phyloP scores from a whole-genome alignment of 306 rosid species.

The Cyamopsis tetragonoloba region DNA sequence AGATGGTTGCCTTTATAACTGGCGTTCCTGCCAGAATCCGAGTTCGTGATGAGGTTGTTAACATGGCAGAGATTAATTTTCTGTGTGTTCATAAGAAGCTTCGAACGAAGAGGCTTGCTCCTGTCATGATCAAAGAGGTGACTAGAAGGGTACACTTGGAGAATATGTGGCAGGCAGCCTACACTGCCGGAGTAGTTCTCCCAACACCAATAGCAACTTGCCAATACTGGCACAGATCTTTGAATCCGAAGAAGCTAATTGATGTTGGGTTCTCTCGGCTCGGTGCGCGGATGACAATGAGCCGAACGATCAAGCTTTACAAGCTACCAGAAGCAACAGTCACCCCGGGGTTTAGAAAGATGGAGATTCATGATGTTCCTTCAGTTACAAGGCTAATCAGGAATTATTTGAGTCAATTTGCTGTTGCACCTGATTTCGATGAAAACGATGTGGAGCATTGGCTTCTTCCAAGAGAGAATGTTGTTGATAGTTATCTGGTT shows the following conservation, averaged over 20 bases:
- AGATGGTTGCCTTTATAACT: conserved; percentile 89
- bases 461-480: conserved; percentile 84
- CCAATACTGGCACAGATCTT: conserved; percentile 96
- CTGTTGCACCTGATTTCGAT: conserved; percentile 82
- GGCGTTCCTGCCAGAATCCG: conserved; percentile 90
- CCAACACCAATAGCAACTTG: conserved; percentile 90
- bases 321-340: conserved; percentile 76
- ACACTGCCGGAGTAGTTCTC: conserved; percentile 93
- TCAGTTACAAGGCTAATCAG: conserved; percentile 83
- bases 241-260: conserved; percentile 90
- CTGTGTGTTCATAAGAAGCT: conserved; percentile 95
- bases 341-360: conserved; percentile 87
- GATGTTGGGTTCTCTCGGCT: conserved; percentile 98
- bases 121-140: conserved; percentile 98
- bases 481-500: conserved; percentile 81
- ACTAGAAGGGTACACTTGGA: conserved; percentile 96
- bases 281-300: conserved; percentile 98
- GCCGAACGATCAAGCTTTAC: conserved; percentile 88
- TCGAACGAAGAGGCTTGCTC: conserved; percentile 94
- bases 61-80: conserved; percentile 91
- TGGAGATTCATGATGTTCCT: conserved; percentile 86
- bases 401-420: conserved; percentile 64
- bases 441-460: conserved; percentile 92
- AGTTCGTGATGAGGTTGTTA: conserved; percentile 61
- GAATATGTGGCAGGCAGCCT: conserved; percentile 94